Base-by-base conservation (phyloP, 2,329 filamentous ascomycete genomes). In the Neofusicoccum cordaticola region DNA sequence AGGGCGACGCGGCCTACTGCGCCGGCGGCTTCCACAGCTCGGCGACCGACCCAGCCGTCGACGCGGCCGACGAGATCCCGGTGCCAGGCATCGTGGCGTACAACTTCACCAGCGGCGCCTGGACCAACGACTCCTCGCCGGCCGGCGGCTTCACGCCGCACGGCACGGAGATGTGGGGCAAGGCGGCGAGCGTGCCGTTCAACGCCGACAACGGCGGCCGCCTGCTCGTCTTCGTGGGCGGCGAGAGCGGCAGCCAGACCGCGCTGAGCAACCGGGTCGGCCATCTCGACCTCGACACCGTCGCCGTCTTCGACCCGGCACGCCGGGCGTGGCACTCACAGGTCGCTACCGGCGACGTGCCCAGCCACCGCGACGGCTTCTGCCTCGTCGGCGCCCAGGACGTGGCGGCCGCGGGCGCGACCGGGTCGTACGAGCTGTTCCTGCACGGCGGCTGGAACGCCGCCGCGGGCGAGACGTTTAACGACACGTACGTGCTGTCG, bases 41-140 rank as follows among this genome's bases (percentile, higher is more conserved):
- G 17, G 15, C 22, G 1, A 31, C 42, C 3, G 60, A 63, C 48
- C 60, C 48, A 8, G 39, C 35, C 27, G 48, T 63, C 19, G 27
- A 39, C 13, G 31, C 13, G 12, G 6, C 35, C 35, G 35, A 37
- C 57, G 27, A 17, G 17, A n/a, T 53, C 5, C 61, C 61, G 22
- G 39, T 53, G 9, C 48, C 61, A 7, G 61, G 61, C 41, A 12
- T 63, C 11, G 62, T 64, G 9, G 37, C 51, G 39, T 64, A 57
- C 51, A 50, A 64, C 62, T 58, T 45, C 39, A 11, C 15, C 5
- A 27, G 41, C 15, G 50, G 50, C 3, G 31, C 7, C 2, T 64
- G 62, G 62, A 42, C 27, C 27, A 64, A 64, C 35, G 27, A 13
- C 31, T 57, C 19, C 19, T 19, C 19, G 19, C 19, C 50, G 15